Percentiles rank a stretch among this genome's conserved stretches.
phyloP scores from a whole-genome alignment of 2,329 filamentous ascomycete genomes.

The Ramularia endophylla region DNA sequence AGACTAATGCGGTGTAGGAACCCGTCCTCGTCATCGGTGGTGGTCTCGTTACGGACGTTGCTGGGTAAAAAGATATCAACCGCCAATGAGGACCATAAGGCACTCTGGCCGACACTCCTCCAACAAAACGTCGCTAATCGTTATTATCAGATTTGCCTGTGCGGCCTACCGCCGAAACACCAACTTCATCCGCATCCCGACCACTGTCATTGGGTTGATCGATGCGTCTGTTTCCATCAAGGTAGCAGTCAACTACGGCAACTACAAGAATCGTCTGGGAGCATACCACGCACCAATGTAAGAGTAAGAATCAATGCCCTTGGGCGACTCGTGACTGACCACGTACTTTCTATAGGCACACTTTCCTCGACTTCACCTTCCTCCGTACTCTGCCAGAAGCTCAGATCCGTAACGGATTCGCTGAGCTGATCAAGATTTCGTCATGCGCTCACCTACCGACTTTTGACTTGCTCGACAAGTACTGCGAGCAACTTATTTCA shows the following conservation, averaged over 20 bases:
- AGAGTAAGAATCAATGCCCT: neutral
- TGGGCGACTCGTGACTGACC: neutral
- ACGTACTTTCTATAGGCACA: constrained; percentile 44
- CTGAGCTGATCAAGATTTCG: constrained; percentile 70
- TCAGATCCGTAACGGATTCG: constrained; percentile 68
- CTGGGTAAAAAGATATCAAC: constrained; percentile 50
- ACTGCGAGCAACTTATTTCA: constrained; percentile 61
- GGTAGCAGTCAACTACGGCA: constrained; percentile 71
- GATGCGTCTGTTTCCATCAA: constrained; percentile 72
- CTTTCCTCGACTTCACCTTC: constrained; percentile 68
- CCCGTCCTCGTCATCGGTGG: constrained; percentile 62
- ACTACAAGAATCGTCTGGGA: constrained; percentile 68
- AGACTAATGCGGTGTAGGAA: constrained; percentile 39
- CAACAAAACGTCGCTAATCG: constrained; percentile 18
- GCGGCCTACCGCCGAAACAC: constrained; percentile 66
- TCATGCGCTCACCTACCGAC: constrained; percentile 62
- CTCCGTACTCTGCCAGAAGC: constrained; percentile 60
- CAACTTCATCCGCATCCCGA: constrained; percentile 68
- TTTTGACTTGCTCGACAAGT: constrained; percentile 62
- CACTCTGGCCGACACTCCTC: constrained; percentile 43
- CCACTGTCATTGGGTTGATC: constrained; percentile 68
- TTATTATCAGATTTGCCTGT: constrained; percentile 56
- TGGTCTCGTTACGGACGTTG: constrained; percentile 66
- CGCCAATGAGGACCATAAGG: constrained; percentile 42
- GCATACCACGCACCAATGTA: constrained; percentile 61